Evolutionary conservation across 306 rosid genomes (phyloP).

Genomic region (Heteromeles arbutifolia): DNA sequence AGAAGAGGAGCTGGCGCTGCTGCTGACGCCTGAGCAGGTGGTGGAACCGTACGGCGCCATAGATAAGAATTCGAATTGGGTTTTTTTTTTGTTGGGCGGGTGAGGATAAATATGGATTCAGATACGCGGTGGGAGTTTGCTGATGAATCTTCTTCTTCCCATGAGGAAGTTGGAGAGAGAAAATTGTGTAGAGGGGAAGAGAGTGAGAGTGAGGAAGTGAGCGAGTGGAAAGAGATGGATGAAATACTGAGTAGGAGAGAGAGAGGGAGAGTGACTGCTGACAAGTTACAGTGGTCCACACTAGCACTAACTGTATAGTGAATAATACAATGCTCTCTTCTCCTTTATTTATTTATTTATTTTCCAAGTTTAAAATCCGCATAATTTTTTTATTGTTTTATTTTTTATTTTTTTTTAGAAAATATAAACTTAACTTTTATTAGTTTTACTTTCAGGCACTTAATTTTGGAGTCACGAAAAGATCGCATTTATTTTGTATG

Average conservation of each 20-base stretch:
- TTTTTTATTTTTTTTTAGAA: too few species aligned
- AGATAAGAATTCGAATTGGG: background rate
- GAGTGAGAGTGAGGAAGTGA: background rate
- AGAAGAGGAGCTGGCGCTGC: constrained; percentile 44
- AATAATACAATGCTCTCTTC: background rate
- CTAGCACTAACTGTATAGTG: background rate
- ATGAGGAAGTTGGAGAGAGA: background rate
- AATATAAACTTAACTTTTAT: too few species aligned
- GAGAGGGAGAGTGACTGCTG: constrained; percentile 6
- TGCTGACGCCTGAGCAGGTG: constrained; percentile 11
- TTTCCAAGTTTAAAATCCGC: too few species aligned
- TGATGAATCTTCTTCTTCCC: constrained; percentile 1
- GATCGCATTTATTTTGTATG: too few species aligned
- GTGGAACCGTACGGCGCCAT: constrained; percentile 47
- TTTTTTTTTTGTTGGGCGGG: background rate
- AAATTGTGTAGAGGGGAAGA: background rate
- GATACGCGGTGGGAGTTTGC: constrained; percentile 2
- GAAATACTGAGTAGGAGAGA: constrained; percentile 3
- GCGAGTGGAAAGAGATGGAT: constrained; percentile 16
- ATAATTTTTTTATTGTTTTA: too few species aligned
- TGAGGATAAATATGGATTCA: background rate
- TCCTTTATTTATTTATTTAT: too few species aligned
- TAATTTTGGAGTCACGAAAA: too few species aligned
- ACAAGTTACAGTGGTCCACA: background rate
- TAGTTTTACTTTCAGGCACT: too few species aligned